These are phyloP conservation scores for Porphyrellus cyaneotinctus DNA, from an alignment of 768 basidiomycete species.

Conservation along the genomic window DNA sequence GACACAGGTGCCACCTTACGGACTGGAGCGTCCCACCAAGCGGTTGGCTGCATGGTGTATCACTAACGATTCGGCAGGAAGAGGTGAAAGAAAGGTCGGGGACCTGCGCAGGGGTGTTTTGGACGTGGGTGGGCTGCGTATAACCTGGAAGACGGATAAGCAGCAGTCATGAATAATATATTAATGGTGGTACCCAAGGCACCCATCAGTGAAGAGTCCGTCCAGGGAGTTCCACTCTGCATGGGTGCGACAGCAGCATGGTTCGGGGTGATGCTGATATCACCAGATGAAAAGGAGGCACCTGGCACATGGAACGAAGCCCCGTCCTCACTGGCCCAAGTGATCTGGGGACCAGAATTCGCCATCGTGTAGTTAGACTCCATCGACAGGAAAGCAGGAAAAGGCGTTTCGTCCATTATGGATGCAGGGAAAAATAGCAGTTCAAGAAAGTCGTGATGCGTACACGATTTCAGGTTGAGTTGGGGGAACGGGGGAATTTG, in stretches of 20 bases:
- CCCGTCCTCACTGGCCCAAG: not conserved
- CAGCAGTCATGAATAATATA: not conserved
- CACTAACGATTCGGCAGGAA: not conserved
- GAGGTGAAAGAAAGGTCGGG: not conserved
- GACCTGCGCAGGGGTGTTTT: not conserved
- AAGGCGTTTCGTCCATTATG: not conserved
- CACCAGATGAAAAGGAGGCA: not conserved
- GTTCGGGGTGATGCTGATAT: not conserved
- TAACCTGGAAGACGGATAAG: not conserved
- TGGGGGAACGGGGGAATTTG: not conserved
- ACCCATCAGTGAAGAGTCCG: not conserved
- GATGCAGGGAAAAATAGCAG: not conserved
- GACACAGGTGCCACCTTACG: slow-evolving; percentile 1
- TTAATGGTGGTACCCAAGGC: not conserved
- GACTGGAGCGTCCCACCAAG: slow-evolving; percentile 1
- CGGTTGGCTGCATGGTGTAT: not conserved
- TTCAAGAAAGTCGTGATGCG: not conserved
- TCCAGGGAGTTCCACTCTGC: not conserved
- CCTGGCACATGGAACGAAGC: not conserved
- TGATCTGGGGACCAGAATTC: not conserved
- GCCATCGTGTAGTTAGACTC: not conserved
- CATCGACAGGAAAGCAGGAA: not conserved
- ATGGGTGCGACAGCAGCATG: not conserved
- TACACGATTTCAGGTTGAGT: not conserved
- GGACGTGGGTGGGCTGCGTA: not conserved